Evolutionary conservation across 2,329 filamentous ascomycete genomes (phyloP).

Genomic region (Aspergillus caelatus): DNA sequence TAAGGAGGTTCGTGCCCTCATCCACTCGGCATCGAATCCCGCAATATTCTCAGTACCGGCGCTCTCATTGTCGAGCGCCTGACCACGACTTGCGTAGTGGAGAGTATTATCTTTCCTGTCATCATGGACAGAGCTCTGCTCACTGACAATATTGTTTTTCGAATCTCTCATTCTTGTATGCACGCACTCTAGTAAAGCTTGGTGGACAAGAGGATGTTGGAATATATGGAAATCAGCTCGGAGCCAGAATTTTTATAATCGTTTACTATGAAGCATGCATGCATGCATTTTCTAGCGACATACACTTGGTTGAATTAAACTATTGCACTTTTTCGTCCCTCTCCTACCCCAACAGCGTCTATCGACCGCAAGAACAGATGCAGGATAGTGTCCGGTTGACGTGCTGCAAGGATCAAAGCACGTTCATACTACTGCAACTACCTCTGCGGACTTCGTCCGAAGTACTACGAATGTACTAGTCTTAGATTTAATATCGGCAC

Average conservation of each 20-base stretch:
- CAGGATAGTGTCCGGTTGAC: background rate
- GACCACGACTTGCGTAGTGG: slow-evolving; percentile 25
- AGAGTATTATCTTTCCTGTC: slow-evolving; percentile 8
- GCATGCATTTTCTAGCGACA: background rate
- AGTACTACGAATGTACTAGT: background rate
- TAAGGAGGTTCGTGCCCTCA: slow-evolving; percentile 35
- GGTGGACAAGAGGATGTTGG: background rate
- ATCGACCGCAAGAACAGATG: background rate
- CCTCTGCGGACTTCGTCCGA: background rate
- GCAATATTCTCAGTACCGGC: slow-evolving; percentile 20
- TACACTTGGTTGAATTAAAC: background rate
- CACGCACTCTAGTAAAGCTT: too few relatives aligned
- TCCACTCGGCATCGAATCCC: slow-evolving; percentile 36
- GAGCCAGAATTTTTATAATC: background rate
- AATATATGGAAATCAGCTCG: background rate
- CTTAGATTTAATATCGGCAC: background rate
- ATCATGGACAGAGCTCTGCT: background rate
- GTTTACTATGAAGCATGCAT: background rate
- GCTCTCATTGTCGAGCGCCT: slow-evolving; percentile 15
- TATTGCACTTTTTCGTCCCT: background rate
- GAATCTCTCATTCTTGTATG: background rate
- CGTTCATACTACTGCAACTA: background rate
- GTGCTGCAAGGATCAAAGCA: background rate
- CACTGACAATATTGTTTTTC: background rate
- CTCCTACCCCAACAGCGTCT: background rate